These are phyloP conservation scores for Elsinoe australis DNA, from an alignment of 2,329 filamentous ascomycete species.

Conservation along the genomic window DNA sequence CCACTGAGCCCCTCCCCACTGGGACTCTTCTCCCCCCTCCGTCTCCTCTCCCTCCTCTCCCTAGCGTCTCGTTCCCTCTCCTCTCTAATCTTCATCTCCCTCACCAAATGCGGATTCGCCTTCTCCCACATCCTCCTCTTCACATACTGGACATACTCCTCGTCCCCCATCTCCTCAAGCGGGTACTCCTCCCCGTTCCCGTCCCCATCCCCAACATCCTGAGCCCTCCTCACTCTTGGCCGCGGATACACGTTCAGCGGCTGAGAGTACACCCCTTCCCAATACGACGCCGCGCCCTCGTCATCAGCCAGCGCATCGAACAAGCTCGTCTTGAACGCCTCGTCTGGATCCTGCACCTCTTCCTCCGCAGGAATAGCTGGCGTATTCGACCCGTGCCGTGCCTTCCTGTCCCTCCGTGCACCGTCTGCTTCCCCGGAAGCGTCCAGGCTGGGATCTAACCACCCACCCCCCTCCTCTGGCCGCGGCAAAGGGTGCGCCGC, in stretches of 20 bases:
- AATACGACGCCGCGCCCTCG: constrained; percentile 82
- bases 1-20: constrained; percentile 31
- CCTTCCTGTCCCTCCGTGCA: neutral
- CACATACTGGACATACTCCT: constrained; percentile 83
- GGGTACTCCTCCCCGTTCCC: constrained; percentile 43
- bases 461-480: neutral
- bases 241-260: constrained; percentile 82
- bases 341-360: constrained; percentile 51
- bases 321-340: constrained; percentile 83
- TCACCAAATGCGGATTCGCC: constrained; percentile 73
- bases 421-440: neutral
- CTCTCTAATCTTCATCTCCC: constrained; percentile 61
- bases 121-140: constrained; percentile 91
- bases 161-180: constrained; percentile 81
- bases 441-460: constrained; percentile 17
- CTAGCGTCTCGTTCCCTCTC: constrained; percentile 40
- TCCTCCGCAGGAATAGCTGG: constrained; percentile 20
- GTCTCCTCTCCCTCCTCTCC: constrained; percentile 38
- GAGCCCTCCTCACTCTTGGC: constrained; percentile 38
- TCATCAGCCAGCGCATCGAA: constrained; percentile 97
- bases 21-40: constrained; percentile 30
- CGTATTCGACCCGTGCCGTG: constrained; percentile 18
- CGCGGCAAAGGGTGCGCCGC: constrained; percentile 19
- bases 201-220: constrained; percentile 35
- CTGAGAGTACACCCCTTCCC: constrained; percentile 94